Evolutionary conservation across 192 early-diverging fungal genomes (phyloP).

Genomic region (Cladochytrium replicatum): DNA sequence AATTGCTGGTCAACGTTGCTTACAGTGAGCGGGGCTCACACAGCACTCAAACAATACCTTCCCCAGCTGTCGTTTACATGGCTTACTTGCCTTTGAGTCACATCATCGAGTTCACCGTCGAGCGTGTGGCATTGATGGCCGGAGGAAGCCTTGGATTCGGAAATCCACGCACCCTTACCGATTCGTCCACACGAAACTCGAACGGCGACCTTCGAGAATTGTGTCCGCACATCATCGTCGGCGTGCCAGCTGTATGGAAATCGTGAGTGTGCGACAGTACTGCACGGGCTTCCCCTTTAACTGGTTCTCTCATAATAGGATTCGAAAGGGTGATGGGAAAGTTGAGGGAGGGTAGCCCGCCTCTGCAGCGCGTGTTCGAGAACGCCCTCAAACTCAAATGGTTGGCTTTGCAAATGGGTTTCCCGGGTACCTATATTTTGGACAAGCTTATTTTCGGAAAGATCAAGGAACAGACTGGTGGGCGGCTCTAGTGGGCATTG

Average conservation of each 20-base stretch:
- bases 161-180: constrained; percentile 53
- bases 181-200: constrained; percentile 53
- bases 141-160: constrained; percentile 51
- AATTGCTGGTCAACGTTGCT: no score
- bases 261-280: no score
- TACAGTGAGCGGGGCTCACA: no score
- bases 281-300: no score
- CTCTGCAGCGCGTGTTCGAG: constrained; percentile 60
- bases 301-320: constrained; percentile 24
- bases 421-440: constrained; percentile 55
- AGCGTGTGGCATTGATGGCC: constrained; percentile 40
- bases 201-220: constrained; percentile 60
- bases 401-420: constrained; percentile 45
- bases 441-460: constrained; percentile 75
- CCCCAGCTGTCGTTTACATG: constrained; percentile 61
- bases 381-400: constrained; percentile 66
- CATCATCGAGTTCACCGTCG: constrained; percentile 79
- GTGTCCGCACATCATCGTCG: constrained; percentile 56
- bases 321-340: constrained; percentile 76
- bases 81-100: constrained; percentile 86
- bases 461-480: constrained; percentile 75
- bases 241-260: constrained; percentile 72
- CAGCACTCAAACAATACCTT: no score
- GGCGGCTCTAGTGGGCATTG: constrained; percentile 67
- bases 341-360: constrained; percentile 36